phyloP scores from a whole-genome alignment of 768 basidiomycete species.

The Lyophyllum semitale region DNA sequence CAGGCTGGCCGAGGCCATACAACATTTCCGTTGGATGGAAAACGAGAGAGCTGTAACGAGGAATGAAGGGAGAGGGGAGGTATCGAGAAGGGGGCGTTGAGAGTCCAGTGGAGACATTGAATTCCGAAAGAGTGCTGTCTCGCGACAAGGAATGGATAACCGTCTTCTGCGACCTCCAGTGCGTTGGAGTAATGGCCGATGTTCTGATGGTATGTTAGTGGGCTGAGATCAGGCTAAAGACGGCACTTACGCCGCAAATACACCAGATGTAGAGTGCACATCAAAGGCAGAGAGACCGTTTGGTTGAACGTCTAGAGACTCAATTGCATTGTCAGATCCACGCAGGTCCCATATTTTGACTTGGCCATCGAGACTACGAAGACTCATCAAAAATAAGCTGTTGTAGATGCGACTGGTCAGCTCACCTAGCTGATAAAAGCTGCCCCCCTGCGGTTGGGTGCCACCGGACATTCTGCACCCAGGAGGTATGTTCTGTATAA shows the following conservation, averaged over 20 bases:
- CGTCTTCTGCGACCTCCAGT: conserved; percentile 69
- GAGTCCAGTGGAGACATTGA: conserved; percentile 57
- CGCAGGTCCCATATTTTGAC: conserved; percentile 93
- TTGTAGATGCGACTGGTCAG: not conserved
- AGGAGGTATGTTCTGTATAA: conserved; percentile 76
- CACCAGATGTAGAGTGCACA: conserved; percentile 77
- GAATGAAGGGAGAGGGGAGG: conserved; percentile 59
- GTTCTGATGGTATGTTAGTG: conserved; percentile 37
- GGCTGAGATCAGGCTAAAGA: not conserved
- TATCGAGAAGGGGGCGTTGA: conserved; percentile 54
- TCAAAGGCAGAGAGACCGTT: conserved; percentile 84
- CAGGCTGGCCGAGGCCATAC: conserved; percentile 70
- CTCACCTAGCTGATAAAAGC: conserved; percentile 85
- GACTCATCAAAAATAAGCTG: conserved; percentile 1
- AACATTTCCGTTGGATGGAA: conserved; percentile 92
- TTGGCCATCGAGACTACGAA: conserved; percentile 77
- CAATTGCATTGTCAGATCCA: conserved; percentile 54
- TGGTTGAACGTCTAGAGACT: conserved; percentile 65
- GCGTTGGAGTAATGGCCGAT: conserved; percentile 58
- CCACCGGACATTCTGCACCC: conserved; percentile 91
- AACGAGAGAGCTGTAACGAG: conserved; percentile 60
- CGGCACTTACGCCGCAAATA: conserved; percentile 79
- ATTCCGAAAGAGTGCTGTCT: conserved; percentile 40
- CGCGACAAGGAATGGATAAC: conserved; percentile 58
- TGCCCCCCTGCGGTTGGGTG: conserved; percentile 70